Conservation (phyloP, 371 early-diverging fungal species). For the Coemansia sp. region DNA sequence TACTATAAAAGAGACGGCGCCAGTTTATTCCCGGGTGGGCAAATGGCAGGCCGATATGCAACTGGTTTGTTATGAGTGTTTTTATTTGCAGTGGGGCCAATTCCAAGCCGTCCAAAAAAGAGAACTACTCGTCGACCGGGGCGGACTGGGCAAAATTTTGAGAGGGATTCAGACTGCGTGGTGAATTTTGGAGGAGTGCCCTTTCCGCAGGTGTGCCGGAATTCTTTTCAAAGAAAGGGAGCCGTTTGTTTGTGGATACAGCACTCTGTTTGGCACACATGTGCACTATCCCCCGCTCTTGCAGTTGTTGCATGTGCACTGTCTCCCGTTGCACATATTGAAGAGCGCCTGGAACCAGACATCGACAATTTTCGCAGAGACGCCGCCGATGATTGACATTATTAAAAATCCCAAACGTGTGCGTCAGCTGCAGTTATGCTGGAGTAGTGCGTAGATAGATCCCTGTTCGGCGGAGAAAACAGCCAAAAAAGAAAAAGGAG, state of each 20-base stretch:
- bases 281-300: conserved; percentile 10
- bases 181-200: no score
- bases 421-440: neutral
- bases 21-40: no score
- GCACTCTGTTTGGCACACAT: neutral
- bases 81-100: no score
- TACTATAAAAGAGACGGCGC: no score
- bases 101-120: no score
- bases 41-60: no score
- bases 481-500: neutral
- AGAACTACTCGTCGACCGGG: no score
- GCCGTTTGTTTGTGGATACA: neutral
- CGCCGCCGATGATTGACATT: conserved; percentile 2
- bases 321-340: conserved; percentile 26
- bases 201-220: no score
- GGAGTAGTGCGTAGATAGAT: neutral
- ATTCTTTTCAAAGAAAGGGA: no score
- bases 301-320: conserved; percentile 46
- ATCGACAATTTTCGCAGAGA: conserved; percentile 13
- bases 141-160: no score
- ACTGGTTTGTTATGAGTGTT: no score
- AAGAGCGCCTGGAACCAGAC: conserved; percentile 28
- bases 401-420: conserved; percentile 6
- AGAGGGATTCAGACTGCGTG: no score
- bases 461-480: neutral